Evolutionary conservation across 140 eudicot species (phyloP), one percentile per base, ranked within the genome.

Genomic region (Erigeron philadelphicus): DNA sequence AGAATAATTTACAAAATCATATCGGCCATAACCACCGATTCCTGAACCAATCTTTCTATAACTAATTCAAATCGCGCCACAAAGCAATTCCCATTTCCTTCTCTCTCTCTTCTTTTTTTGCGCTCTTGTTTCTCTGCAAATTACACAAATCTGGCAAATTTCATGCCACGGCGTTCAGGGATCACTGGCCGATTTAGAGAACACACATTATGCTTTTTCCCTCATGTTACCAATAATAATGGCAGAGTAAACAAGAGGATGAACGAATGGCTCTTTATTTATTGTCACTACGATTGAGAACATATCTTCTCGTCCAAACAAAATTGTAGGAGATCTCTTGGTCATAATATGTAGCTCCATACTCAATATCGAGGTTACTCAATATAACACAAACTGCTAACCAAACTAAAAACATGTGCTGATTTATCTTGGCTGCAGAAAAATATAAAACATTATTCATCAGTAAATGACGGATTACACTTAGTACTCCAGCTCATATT

Each of bases 371-470:
- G 71, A 42, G 47, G 64, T 72, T 58, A 45, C 61, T 66, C 66
- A 21, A 66, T 57, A 78, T 66, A 31, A 47, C 72, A 78, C 78
- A 60, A 58, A 68, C 59, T 72, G 74, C 74, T 68, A 35, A 35
- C 62, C 79, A 25, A 55, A 12, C 5, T 13, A 46, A 35, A 54
- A 12, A 64, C 66, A 53, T 56, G 45, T 55, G 66, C 13, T 56
- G 31, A 57, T 59, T 44, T 64, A n/a, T 53, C 60, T 66, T 61
- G 11, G 61, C 78, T 72, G 74, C 71, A 52, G 1, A 31, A 64
- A 42, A 16, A 2, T 45, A 66, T 40, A 31, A 15, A 42, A 1
- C 5, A n/a, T 49, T 12, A 43, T 58, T 38, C 13, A 17, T 40
- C 67, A 59, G 48, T 57, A 44, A 23, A 53, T 52, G 21, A 64